Evolutionary conservation across 2,329 filamentous ascomycete species (phyloP).

Genomic region (Colletotrichum tropicale): DNA sequence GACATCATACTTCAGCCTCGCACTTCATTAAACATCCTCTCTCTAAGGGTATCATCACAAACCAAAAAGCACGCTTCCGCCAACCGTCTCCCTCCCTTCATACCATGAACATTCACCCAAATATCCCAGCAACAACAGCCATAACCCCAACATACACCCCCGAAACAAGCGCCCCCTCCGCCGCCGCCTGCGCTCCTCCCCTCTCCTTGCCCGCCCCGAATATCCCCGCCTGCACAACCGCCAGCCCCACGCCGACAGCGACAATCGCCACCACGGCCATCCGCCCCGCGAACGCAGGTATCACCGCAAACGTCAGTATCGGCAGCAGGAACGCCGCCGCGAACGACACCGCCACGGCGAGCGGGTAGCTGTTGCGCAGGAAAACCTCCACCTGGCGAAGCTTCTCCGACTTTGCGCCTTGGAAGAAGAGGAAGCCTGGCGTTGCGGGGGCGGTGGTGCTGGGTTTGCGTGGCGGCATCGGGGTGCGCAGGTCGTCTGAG

Average conservation of each 20-base stretch:
- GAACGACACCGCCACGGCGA: constrained; percentile 45
- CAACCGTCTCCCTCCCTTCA: neutral
- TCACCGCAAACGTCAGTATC: constrained; percentile 61
- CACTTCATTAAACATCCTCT: neutral
- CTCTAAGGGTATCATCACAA: neutral
- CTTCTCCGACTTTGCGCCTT: constrained; percentile 1
- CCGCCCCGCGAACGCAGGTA: constrained; percentile 61
- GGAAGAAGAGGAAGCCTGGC: neutral
- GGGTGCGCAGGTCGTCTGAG: constrained; percentile 13
- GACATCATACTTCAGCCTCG: neutral
- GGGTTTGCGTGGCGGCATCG: constrained; percentile 18
- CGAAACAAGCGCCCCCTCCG: constrained; percentile 28
- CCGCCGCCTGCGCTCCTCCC: constrained; percentile 6
- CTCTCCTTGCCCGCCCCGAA: constrained; percentile 26
- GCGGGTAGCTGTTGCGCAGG: constrained; percentile 11
- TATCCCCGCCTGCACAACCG: constrained; percentile 31
- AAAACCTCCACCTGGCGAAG: neutral
- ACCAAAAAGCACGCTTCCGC: neutral
- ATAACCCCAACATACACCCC: constrained; percentile 39
- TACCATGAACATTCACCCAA: neutral
- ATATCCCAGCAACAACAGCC: constrained; percentile 34
- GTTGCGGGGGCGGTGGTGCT: neutral
- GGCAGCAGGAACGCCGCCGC: constrained; percentile 60
- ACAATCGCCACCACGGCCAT: constrained; percentile 61
- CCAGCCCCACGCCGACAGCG: constrained; percentile 45